Conservation (phyloP, 2,329 filamentous ascomycete species). For the Aspergillus aculeatinus region DNA sequence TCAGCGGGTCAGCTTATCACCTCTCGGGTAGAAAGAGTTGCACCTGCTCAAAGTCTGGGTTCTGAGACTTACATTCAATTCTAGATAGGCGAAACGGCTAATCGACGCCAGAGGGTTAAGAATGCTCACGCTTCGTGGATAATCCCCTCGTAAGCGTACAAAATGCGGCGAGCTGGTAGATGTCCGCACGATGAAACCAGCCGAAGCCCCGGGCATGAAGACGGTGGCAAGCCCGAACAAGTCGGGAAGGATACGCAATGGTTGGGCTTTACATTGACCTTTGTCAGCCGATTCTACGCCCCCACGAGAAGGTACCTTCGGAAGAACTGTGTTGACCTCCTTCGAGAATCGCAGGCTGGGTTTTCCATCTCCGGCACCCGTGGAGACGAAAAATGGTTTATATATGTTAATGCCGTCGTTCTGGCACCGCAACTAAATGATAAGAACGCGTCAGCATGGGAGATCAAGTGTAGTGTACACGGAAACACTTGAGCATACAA, state of each 20-base stretch:
- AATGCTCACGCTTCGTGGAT: conserved; percentile 68
- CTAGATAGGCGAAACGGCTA: conserved; percentile 78
- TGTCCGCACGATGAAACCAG: conserved; percentile 79
- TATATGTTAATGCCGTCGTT: conserved; percentile 86
- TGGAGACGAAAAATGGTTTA: conserved; percentile 64
- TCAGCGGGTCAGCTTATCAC: conserved; percentile 13
- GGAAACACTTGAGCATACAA: conserved; percentile 57
- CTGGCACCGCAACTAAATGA: conserved; percentile 66
- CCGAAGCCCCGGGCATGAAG: conserved; percentile 76
- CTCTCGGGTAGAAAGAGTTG: background rate
- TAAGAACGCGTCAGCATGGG: conserved; percentile 10
- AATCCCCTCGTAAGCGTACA: conserved; percentile 67
- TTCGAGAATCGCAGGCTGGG: conserved; percentile 71
- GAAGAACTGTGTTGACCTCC: conserved; percentile 65
- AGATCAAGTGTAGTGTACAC: background rate
- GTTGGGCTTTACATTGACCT: conserved; percentile 37
- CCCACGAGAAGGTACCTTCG: conserved; percentile 56
- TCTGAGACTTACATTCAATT: conserved; percentile 49
- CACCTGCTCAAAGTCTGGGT: background rate
- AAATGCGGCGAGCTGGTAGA: conserved; percentile 74
- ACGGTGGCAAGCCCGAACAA: conserved; percentile 78
- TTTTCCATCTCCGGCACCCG: conserved; percentile 13
- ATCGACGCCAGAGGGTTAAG: conserved; percentile 71
- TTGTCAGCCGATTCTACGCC: conserved; percentile 39
- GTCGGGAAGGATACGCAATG: conserved; percentile 45